Conservation (phyloP, 345 rosid species). For the Garcia nutans region DNA sequence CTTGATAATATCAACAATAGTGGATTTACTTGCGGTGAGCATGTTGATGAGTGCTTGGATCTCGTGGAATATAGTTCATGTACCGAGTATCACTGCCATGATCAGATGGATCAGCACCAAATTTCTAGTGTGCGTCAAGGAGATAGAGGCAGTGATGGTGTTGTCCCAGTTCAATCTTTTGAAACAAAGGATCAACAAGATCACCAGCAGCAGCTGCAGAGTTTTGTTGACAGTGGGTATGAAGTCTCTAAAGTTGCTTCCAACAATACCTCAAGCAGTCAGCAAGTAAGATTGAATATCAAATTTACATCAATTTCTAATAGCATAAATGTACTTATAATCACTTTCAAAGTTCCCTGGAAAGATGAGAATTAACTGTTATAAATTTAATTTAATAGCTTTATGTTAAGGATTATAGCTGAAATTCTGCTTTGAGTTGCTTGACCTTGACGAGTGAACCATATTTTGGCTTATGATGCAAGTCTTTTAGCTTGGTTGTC, state of each 20-base stretch:
- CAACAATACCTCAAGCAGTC: conserved; percentile 18
- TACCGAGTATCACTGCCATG: conserved; percentile 16
- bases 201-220: conserved; percentile 11
- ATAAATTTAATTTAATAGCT: too few relatives aligned
- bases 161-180: conserved; percentile 19
- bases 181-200: conserved; percentile 8
- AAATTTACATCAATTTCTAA: not conserved
- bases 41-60: conserved; percentile 21
- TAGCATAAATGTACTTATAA: too few relatives aligned
- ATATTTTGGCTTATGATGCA: too few relatives aligned
- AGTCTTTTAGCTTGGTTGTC: not conserved
- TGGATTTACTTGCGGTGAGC: conserved; percentile 18
- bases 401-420: too few relatives aligned
- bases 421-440: too few relatives aligned
- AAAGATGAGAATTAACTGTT: too few relatives aligned
- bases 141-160: conserved; percentile 22
- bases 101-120: conserved; percentile 21
- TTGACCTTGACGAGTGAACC: too few relatives aligned
- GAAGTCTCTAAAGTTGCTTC: conserved; percentile 20
- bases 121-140: conserved; percentile 1
- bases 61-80: conserved; percentile 20
- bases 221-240: conserved; percentile 8
- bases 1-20: conserved; percentile 17
- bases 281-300: conserved; percentile 24
- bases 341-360: too few relatives aligned